Evolutionary conservation across 768 basidiomycete species (phyloP), one percentile per base, ranked within the genome.

Genomic region (Termitomyces sp.): DNA sequence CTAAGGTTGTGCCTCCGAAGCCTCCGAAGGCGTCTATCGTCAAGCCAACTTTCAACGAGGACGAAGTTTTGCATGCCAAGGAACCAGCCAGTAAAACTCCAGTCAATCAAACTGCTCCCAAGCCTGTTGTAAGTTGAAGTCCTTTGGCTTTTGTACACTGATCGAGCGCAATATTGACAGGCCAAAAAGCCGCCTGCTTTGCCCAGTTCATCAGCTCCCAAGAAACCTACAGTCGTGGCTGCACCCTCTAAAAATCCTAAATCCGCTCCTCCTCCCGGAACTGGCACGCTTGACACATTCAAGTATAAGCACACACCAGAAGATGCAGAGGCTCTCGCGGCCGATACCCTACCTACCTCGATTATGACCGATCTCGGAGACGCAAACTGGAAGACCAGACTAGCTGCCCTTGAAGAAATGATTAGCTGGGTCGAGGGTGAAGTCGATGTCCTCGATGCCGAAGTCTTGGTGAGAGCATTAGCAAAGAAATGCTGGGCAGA

Each of bases 401-500:
- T 99, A 45, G 88, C 88, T 37, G 92, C 89, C 7, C 75, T 94
- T 22, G 95, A 97, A 53, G 90, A 89, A 66, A 80, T 98, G 84
- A 76, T 79, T 1, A 70, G 74, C 5, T 98, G 97, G 96, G 71
- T 93, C 5, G 86, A 93, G 56, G 79, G 76, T 0, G 77, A 79
- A 28, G 78, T 84, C 12, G 77, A 80, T 34, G 74, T 77, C 0
- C 71, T 90, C 1, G 96, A 99, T 60, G 84, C 88, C 12, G 97
- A 99, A 69, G 83, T 99, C 5, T 64, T 99, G 37, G 82, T 98
- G 19, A 80, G 96, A 24, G 86, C 89, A 60, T 71, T 98, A 56
- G 86, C 82, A 3, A 98, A 96, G 77, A 93, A 90, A 60, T 93
- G 95, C 2, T 98, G 93, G 94, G 81, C 78, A n/a, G 97, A 99